Evolutionary conservation across 306 rosid genomes (phyloP), one percentile per base, ranked within the genome.

Genomic region (Vigna unguiculata): DNA sequence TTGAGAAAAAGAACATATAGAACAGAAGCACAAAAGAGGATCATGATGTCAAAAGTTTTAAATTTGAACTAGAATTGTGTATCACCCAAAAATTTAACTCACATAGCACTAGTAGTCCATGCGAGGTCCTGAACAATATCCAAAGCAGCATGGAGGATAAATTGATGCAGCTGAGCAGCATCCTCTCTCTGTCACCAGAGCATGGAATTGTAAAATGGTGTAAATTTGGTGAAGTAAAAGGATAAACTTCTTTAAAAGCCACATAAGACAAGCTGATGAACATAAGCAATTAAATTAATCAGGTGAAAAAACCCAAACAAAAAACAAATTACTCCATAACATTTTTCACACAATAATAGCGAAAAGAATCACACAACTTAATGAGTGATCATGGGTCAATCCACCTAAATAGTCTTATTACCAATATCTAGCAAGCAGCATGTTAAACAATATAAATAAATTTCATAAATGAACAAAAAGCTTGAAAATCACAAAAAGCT

Each of bases 81-180:
- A 54, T 20, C 32, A 48, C 48, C 25, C 6, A 8, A n/a, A 69
- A 70, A 45, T 9, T 51, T 12, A 71, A 87, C 89, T 86, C 71
- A 95, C 98, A 95, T 95, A 58, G 98, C 96, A 72, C 97, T 95
- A 25, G 98, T 95, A 71, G 98, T 92, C 98, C 98, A 92, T 15
- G 98, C 98, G 80, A 92, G 90, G 87, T 95, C 98, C 86, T 95
- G 98, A 66, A 95, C 98, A 65, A 95, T 88, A 82, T 95, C 98
- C 1, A 95, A 90, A 82, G 98, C 96, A 6, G 98, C 94, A 38
- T 95, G 98, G 58, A 95, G 82, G 65, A 95, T 85, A 85, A 95
- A 95, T 83, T 95, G 98, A 87, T 95, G 97, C 76, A 95, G 84
- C 88, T 95, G 98, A 72, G 97, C 97, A 59, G 98, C 91, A 69